Evolutionary conservation across 2,329 filamentous ascomycete species (phyloP), one percentile per base, ranked within the genome.

Genomic region (Cadophora malorum): DNA sequence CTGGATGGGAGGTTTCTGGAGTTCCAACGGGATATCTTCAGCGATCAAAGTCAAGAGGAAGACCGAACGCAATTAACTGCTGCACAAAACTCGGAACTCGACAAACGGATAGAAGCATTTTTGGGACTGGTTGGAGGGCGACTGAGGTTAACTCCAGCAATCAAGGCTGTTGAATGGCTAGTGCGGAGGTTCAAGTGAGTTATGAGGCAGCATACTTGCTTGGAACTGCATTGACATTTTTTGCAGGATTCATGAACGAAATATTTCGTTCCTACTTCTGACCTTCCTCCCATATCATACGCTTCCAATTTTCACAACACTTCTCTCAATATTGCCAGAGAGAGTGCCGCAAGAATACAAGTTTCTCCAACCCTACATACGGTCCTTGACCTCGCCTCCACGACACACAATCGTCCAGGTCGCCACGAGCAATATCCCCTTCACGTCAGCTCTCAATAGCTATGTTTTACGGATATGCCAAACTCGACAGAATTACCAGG

Each of bases 161-260:
- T 97, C 64, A 97, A 96, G 80, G 90, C 94, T 19, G 85, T 98
- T 47, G 96, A 99, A 82, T 99, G 96, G 96, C 85, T 99, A 58
- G 87, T 99, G 65, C 86, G 96, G 76, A 86, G 95, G 75, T 99
- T 98, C 77, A 89, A 90, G 93, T 96, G 82, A 70, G 85, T 67
- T 65, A 60, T 19, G 23, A 21, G 33, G 21, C 21, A 45, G 4
- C 33, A 33, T 21, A 31, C 59, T 25, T 53, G 10, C 38, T 14
- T 2, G 38, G 35, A 62, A 7, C 33, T 62, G 47, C 66, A 12
- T 62, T 68, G 33, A 66, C 65, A 65, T 58, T 50, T 50, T 53
- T 66, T 47, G 70, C 73, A 96, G 94, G 74, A 89, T 97, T 63
- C 96, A 99, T 78, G 93, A 98, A 79, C 90, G 94, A 80, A 98